Conservation (phyloP, 495 filamentous ascomycete species). For the Hypomontagnella monticulosa region DNA sequence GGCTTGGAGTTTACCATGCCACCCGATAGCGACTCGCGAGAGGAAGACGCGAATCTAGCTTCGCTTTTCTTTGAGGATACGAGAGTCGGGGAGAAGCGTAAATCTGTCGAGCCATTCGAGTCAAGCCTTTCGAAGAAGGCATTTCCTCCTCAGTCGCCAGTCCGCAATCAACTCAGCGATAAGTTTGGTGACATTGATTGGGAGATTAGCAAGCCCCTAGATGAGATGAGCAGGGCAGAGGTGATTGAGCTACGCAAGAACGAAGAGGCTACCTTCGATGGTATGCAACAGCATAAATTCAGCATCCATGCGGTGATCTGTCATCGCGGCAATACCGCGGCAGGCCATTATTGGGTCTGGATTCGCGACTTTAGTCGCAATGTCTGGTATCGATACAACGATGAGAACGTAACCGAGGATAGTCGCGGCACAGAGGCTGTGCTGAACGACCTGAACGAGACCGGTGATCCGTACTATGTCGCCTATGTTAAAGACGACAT, state of each 20-base stretch:
- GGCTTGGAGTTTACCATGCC: slow-evolving; percentile 4
- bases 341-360: slow-evolving; percentile 97
- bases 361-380: slow-evolving; percentile 85
- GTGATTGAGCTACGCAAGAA: slow-evolving; percentile 37
- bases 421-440: slow-evolving; percentile 63
- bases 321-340: slow-evolving; percentile 71
- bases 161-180: slow-evolving; percentile 3
- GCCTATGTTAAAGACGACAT: slow-evolving; percentile 78
- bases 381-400: slow-evolving; percentile 95
- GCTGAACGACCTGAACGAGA: slow-evolving; percentile 68
- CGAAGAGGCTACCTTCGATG: slow-evolving; percentile 52
- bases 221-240: slow-evolving; percentile 22
- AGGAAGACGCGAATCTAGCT: background rate
- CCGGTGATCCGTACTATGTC: slow-evolving; percentile 86
- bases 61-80: slow-evolving; percentile 2
- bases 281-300: slow-evolving; percentile 71
- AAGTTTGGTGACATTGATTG: slow-evolving; percentile 23
- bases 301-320: slow-evolving; percentile 93
- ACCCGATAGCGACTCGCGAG: slow-evolving; percentile 1
- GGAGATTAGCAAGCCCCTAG: slow-evolving; percentile 22
- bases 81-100: background rate
- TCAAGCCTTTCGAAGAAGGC: slow-evolving; percentile 4
- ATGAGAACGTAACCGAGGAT: slow-evolving; percentile 76
- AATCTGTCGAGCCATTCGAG: background rate
- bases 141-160: background rate